Conservation (phyloP, 164 flowering plant species). For the Tetracentron sinense region DNA sequence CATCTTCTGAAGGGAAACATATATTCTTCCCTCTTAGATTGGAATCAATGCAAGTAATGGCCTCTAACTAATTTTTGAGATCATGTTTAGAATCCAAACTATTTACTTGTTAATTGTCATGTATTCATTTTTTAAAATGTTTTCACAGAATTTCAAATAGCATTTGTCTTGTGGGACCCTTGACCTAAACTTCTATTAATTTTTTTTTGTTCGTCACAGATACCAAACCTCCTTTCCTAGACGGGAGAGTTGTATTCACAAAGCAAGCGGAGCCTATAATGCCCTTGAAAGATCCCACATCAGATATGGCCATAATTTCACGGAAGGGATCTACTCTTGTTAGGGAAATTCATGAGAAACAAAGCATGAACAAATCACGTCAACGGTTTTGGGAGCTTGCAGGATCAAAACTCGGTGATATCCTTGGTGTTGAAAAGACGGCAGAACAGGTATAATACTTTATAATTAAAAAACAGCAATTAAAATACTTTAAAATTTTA, state of each 20-base stretch:
- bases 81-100: neutral
- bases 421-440: slow-evolving; percentile 94
- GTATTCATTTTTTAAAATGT: neutral
- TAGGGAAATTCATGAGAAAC: slow-evolving; percentile 86
- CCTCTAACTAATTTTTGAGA: neutral
- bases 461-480: neutral
- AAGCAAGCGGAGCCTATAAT: slow-evolving; percentile 94
- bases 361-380: slow-evolving; percentile 81
- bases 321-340: slow-evolving; percentile 89
- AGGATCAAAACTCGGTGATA: slow-evolving; percentile 93
- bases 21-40: neutral
- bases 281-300: slow-evolving; percentile 96
- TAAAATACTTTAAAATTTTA: neutral
- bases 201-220: slow-evolving; percentile 48
- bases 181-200: neutral
- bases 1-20: neutral
- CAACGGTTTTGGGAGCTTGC: slow-evolving; percentile 99
- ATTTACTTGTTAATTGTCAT: neutral
- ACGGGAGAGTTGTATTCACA: slow-evolving; percentile 91
- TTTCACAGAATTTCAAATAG: neutral
- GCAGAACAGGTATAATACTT: slow-evolving; percentile 68
- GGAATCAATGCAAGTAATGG: neutral
- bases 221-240: slow-evolving; percentile 96
- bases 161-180: neutral
- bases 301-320: slow-evolving; percentile 97